phyloP scores from a whole-genome alignment of 805 yeast genomes.

The Pichia scutulata region DNA sequence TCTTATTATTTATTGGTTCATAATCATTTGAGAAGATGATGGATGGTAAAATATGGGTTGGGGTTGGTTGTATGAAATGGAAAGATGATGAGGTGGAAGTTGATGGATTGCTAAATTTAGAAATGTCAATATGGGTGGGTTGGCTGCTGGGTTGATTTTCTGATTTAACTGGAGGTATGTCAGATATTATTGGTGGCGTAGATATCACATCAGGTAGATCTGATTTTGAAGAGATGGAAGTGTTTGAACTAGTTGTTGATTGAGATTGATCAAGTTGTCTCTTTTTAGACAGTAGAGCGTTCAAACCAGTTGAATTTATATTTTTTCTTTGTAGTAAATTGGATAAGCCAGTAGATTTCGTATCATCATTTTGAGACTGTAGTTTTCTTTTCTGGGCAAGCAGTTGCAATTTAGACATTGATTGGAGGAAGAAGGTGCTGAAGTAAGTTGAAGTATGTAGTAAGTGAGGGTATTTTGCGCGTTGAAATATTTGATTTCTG shows the following conservation, averaged over 20 bases:
- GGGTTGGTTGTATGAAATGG: not conserved
- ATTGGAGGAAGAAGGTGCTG: not conserved
- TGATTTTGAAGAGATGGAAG: no score
- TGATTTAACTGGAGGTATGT: no score
- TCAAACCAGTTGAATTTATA: not conserved
- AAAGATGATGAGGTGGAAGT: not conserved
- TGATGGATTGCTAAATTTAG: not conserved
- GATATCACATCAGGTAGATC: not conserved
- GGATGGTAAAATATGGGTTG: conserved; percentile 2
- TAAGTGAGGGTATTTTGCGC: not conserved
- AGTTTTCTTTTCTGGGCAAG: conserved; percentile 6
- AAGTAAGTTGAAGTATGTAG: no score
- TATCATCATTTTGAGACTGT: not conserved
- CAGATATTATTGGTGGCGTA: not conserved
- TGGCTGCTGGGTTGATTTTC: not conserved
- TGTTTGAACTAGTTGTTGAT: no score
- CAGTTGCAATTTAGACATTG: conserved; percentile 16
- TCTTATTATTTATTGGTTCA: not conserved
- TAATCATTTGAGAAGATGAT: conserved; percentile 1
- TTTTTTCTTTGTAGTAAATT: conserved; percentile 1
- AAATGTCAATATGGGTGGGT: not conserved
- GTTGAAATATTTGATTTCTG: not conserved
- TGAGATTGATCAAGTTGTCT: not conserved
- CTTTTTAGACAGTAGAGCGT: not conserved
- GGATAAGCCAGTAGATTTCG: not conserved